A percentile compares a stretch with the other conserved stretches of the same genome.
Conservation (phyloP, 352 stramenopile species). For the Phytophthora citrophthora region DNA sequence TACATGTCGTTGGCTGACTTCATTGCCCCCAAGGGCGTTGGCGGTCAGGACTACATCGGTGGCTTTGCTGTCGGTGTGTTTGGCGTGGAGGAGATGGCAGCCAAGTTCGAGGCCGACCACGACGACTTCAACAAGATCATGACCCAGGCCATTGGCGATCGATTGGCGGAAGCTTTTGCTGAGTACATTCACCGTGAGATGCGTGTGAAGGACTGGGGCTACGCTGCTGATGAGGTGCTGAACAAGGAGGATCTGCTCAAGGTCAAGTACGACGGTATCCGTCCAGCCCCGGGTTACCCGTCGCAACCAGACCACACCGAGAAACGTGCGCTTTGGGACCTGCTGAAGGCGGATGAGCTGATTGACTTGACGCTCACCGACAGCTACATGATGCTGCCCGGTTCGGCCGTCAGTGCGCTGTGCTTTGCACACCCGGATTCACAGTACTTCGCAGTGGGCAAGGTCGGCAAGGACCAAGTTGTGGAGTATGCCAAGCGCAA, state of each 20-base stretch:
- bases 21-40: slow-evolving; percentile 73
- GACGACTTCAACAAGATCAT: slow-evolving; percentile 99
- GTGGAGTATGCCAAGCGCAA: slow-evolving; percentile 94
- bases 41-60: slow-evolving; percentile 89
- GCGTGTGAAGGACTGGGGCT: slow-evolving; percentile 96
- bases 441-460: slow-evolving; percentile 97
- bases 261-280: slow-evolving; percentile 98
- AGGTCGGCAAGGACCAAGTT: slow-evolving; percentile 97
- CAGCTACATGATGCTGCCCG: slow-evolving; percentile 97
- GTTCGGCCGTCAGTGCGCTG: slow-evolving; percentile 93
- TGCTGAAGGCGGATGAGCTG: slow-evolving; percentile 94
- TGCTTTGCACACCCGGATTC: slow-evolving; percentile 96
- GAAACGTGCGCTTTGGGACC: slow-evolving; percentile 96
- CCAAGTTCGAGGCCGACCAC: slow-evolving; percentile 93
- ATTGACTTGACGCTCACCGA: slow-evolving; percentile 94
- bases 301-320: slow-evolving; percentile 98
- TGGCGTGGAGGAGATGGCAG: slow-evolving; percentile 93
- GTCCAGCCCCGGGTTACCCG: slow-evolving; percentile 97
- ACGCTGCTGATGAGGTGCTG: slow-evolving; percentile 92
- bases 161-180: slow-evolving; percentile 92
- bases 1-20: slow-evolving; percentile 97
- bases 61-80: slow-evolving; percentile 97
- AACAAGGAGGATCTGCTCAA: slow-evolving; percentile 95
- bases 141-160: slow-evolving; percentile 86
- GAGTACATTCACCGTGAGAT: slow-evolving; percentile 98